Evolutionary conservation across 768 basidiomycete species (phyloP).

Genomic region (Tricholoma furcatifolium): DNA sequence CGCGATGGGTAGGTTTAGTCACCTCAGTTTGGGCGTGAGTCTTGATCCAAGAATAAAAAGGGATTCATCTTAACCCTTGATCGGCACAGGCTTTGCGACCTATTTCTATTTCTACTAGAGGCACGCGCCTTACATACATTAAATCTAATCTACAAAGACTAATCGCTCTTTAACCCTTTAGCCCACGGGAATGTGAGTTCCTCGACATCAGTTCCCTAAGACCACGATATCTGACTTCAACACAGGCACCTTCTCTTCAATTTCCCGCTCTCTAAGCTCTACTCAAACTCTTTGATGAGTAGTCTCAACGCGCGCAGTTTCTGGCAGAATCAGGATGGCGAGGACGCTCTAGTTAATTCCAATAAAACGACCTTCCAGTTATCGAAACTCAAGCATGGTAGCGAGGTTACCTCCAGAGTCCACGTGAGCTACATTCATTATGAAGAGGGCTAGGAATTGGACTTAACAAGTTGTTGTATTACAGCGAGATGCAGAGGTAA

Average conservation of each 20-base stretch:
- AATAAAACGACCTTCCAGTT: not conserved
- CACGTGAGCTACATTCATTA: not conserved
- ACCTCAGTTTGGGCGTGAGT: constrained; percentile 29
- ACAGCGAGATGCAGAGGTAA: constrained; percentile 3
- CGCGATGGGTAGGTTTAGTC: constrained; percentile 13
- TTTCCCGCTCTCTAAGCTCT: constrained; percentile 38
- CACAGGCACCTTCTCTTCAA: constrained; percentile 36
- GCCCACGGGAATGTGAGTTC: constrained; percentile 25
- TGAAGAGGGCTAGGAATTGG: too few relatives aligned
- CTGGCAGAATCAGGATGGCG: constrained; percentile 21
- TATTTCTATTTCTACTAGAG: constrained; percentile 24
- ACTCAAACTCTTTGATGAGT: constrained; percentile 41
- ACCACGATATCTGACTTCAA: not conserved
- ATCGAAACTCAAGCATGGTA: not conserved
- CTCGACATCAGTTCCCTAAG: not conserved
- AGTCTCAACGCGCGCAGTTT: constrained; percentile 32
- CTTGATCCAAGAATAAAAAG: too few relatives aligned
- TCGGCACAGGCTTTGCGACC: constrained; percentile 19
- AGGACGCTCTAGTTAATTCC: not conserved
- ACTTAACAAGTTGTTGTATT: not conserved
- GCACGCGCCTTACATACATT: constrained; percentile 9
- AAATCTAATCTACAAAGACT: not conserved
- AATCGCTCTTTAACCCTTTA: not conserved
- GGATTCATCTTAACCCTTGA: not conserved
- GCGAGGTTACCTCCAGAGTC: not conserved